Base-by-base conservation (phyloP, 768 basidiomycete species). In the Boletus rubropictus region DNA sequence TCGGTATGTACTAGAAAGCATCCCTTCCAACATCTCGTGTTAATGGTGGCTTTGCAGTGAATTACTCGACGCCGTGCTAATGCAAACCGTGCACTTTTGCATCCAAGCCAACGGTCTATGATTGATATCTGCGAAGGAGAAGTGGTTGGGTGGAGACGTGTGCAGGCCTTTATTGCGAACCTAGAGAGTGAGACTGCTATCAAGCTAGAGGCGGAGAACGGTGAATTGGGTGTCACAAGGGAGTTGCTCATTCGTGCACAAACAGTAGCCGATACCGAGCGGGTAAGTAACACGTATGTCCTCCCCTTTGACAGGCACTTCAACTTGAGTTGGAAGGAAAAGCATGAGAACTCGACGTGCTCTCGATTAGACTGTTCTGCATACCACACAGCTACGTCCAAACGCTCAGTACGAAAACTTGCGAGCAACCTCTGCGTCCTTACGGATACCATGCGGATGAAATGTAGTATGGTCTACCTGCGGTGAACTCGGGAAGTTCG, bases 51-150 rank as follows among this genome's bases (percentile, higher is more conserved):
- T 43, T 46, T 53, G 24, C 55, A 86, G 84, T 50, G 86, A 90
- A 57, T 82, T 84, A 34, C 75, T 96, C 22, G 83, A 93, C 59
- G 83, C 82, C 1, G 80, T 97, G 4, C 79, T 97, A 36, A 74
- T 72, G 36, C 79, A 85, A 27, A 93, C 95, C 0, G 91, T 94
- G 21, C 76, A 86, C 45, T 84, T 91, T 60, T 95, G 92, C 57
- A 95, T 94, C 0, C 90, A 93, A 55, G 94, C 93, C 1, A 95
- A 98, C 65, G 88, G 92, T 0, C 72, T 99, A 5, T 98, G 96
- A 96, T 77, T 98, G 27, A 98, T 98, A 92, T 80, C 85, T 42
- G 96, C 94, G 4, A 99, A 99, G 69, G 95, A 98, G 71, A 89
- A 91, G 64, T 99, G 95, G 95, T 62, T 91, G 14, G 72, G 75